Conservation (phyloP, 768 basidiomycete genomes). For the Boletus coccyginus region DNA sequence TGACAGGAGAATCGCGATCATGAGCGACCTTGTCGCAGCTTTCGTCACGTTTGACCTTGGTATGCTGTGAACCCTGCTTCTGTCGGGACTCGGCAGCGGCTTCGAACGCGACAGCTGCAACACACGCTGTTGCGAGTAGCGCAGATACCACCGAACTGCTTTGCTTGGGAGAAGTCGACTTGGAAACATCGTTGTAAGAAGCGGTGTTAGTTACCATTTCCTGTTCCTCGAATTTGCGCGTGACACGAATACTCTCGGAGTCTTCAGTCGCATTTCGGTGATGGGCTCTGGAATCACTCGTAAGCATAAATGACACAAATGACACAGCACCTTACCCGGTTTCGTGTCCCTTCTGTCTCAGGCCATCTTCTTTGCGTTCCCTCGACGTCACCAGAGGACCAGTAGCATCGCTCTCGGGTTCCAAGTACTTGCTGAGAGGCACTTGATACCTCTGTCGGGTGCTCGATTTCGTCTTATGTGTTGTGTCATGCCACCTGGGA, state of each 20-base stretch:
- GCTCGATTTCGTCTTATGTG: background rate
- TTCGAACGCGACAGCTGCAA: conserved; percentile 13
- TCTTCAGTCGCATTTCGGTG: background rate
- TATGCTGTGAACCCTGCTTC: conserved; percentile 1
- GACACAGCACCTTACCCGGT: background rate
- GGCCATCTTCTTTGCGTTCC: background rate
- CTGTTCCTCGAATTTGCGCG: background rate
- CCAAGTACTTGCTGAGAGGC: conserved; percentile 15
- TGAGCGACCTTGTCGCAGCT: background rate
- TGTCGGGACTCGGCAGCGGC: conserved; percentile 3
- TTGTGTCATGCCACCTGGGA: conserved; percentile 2
- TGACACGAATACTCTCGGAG: background rate
- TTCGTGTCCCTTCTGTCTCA: background rate
- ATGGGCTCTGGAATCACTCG: background rate
- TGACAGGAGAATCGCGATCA: background rate
- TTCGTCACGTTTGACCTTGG: background rate
- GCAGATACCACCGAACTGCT: conserved; percentile 11
- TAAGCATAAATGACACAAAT: background rate
- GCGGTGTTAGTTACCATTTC: background rate
- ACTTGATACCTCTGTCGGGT: conserved; percentile 13
- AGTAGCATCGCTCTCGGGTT: background rate
- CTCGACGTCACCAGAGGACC: background rate
- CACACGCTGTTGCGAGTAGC: conserved; percentile 6
- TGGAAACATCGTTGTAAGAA: background rate
- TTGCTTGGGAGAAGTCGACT: conserved; percentile 1